Base-by-base conservation (phyloP, 169 alveolate species). In the Plasmodium yoelii region DNA sequence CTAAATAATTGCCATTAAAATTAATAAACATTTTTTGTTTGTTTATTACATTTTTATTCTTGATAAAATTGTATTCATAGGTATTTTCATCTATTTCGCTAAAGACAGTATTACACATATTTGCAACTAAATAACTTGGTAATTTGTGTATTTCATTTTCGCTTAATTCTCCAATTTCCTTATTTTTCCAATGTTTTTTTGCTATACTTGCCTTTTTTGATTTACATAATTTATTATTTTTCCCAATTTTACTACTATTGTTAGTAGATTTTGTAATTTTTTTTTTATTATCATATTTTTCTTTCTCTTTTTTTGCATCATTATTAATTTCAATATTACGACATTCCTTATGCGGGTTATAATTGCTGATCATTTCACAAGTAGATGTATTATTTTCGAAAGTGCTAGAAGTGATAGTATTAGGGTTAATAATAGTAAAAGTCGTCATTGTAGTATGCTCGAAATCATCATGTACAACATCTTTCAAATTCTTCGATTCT, bases 81-180 rank as follows among this genome's bases (percentile, higher is more conserved):
- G 15, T n/a, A 1, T 18, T 57, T 19, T 28, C 65, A 57, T 18
- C 59, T 55, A 22, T 22, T 1, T 47, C 59, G 18, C 46, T 49
- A 15, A 18, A 57, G 13, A 46, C 59, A 18, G 87, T 56, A 56
- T 73, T 73, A 15, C 42, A 56, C 51, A 19, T 26, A n/a, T 46
- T 18, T 68, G 77, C 47, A 26, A 24, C 19, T 26, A 59, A 68
- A 56, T 10, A 24, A 44, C 13, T 68, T 46, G 63, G 77, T 47
- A 55, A 12, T 44, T 13, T 59, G 64, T 12, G 4, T 34, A 34
- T 34, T 4, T 34, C 42, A 34, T 34, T 34, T 34, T 34, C 42
- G 42, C 42, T 34, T 5, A 34, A 0, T 34, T 34, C 42, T 34
- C 5, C 42, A 34, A 34, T 34, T 34, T 34, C 42, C 8, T 8